Percentiles rank a stretch among this genome's conserved stretches.
phyloP scores from a whole-genome alignment of 805 yeast species.

The Ogataea nonfermentans region DNA sequence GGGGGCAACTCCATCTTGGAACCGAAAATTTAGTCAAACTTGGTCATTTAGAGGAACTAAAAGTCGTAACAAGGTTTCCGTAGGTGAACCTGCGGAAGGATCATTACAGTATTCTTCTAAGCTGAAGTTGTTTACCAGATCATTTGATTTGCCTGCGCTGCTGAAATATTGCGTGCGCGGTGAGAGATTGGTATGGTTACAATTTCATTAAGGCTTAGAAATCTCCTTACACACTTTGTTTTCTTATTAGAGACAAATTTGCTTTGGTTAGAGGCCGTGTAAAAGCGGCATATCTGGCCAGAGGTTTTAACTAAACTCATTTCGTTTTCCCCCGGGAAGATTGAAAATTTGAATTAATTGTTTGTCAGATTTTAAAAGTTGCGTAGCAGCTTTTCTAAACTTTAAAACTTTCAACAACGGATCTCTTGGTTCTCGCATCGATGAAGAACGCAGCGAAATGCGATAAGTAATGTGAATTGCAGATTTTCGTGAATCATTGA shows the following conservation, averaged over 20 bases:
- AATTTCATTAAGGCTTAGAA: constrained; percentile 3
- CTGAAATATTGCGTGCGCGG: constrained; percentile 13
- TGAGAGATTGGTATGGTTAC: neutral
- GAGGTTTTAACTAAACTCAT: constrained; percentile 11
- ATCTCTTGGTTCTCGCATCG: constrained; percentile 17
- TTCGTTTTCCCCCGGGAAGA: constrained; percentile 5
- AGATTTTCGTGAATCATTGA: constrained; percentile 7
- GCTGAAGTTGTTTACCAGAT: constrained; percentile 2
- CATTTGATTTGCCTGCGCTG: constrained; percentile 6
- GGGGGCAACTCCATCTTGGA: constrained; percentile 13
- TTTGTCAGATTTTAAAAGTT: constrained; percentile 4
- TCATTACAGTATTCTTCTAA: constrained; percentile 11
- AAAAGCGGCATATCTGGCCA: constrained; percentile 10
- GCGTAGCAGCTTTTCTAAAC: constrained; percentile 7
- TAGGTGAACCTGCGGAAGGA: constrained; percentile 14
- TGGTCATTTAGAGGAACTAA: constrained; percentile 13
- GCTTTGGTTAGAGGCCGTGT: constrained; percentile 14
- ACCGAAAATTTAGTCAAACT: constrained; percentile 10
- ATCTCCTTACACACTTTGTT: constrained; percentile 12
- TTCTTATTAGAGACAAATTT: constrained; percentile 13
- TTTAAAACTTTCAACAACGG: constrained; percentile 15
- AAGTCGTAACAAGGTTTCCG: constrained; percentile 14
- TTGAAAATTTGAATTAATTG: constrained; percentile 2
- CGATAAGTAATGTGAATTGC: constrained; percentile 10
- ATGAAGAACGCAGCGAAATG: constrained; percentile 15